A percentile compares a stretch with the other conserved stretches of the same genome.
phyloP scores from a whole-genome alignment of 1,284 basidiomycete genomes.

The Fomitopsis palustris region DNA sequence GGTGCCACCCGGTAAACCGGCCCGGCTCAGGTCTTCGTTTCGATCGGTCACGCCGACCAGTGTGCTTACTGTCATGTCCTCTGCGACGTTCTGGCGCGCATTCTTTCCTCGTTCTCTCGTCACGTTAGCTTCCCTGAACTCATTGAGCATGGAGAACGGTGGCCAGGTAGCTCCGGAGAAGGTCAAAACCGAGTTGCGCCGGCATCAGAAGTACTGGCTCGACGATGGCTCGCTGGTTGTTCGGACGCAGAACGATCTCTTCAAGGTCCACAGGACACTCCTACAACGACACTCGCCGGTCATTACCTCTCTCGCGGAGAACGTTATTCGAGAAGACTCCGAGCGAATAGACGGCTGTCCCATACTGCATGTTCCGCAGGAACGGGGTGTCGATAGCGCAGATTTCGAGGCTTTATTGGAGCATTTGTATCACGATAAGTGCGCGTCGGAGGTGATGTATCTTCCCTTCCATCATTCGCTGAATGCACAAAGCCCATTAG shows the following conservation, averaged over 20 bases:
- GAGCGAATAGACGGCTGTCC: conserved; percentile 13
- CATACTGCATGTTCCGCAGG: conserved; percentile 32
- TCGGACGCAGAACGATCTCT: conserved; percentile 37
- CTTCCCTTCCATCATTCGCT: not conserved
- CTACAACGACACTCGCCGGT: conserved; percentile 48
- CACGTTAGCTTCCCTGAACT: not conserved
- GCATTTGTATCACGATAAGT: conserved; percentile 65
- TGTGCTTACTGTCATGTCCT: not conserved
- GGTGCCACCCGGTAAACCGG: too few relatives aligned
- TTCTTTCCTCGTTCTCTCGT: conserved; percentile 2
- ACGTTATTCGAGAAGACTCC: not conserved
- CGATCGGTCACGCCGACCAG: too few relatives aligned
- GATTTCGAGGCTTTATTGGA: conserved; percentile 56
- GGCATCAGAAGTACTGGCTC: conserved; percentile 55
- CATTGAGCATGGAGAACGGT: conserved; percentile 4
- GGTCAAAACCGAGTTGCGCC: not conserved
- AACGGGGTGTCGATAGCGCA: conserved; percentile 30
- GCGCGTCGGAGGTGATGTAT: conserved; percentile 27
- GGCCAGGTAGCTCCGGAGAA: not conserved
- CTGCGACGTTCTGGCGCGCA: conserved; percentile 2
- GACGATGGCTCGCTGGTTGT: conserved; percentile 58
- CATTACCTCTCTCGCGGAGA: conserved; percentile 26
- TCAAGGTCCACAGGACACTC: conserved; percentile 51
- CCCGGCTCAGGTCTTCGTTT: too few relatives aligned
- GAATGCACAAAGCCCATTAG: conserved; percentile 39